Conservation (phyloP, 257 asterid genomes). For the Echites panduratus region DNA sequence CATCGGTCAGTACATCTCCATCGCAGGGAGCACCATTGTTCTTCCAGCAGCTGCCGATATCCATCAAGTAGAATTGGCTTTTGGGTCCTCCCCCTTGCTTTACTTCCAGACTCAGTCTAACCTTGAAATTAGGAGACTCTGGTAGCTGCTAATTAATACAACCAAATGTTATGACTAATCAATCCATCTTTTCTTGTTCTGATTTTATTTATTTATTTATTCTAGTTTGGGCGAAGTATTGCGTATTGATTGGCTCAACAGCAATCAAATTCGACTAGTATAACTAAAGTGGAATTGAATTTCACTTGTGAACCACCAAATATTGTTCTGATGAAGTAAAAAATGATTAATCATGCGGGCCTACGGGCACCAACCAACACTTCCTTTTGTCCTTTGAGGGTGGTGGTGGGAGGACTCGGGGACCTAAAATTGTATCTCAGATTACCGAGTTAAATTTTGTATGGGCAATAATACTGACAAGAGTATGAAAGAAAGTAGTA, state of each 20-base stretch:
- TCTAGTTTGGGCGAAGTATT: too few species aligned
- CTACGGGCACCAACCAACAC: neutral
- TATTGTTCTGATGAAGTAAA: too few species aligned
- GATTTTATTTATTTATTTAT: too few species aligned
- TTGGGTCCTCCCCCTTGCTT: constrained; percentile 58
- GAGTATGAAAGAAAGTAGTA: neutral
- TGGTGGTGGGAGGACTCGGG: neutral
- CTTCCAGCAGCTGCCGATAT: constrained; percentile 79
- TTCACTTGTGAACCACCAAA: constrained; percentile 26
- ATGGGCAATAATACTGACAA: too few species aligned
- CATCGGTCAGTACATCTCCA: constrained; percentile 51
- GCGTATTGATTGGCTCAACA: too few species aligned
- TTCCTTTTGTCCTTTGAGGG: neutral
- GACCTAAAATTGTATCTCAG: neutral
- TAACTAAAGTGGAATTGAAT: constrained; percentile 1
- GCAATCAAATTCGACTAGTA: too few species aligned
- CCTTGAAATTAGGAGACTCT: constrained; percentile 63
- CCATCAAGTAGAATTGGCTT: constrained; percentile 67
- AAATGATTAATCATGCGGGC: neutral
- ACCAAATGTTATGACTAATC: neutral
- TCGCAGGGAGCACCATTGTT: constrained; percentile 56
- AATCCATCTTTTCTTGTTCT: too few species aligned
- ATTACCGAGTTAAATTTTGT: neutral
- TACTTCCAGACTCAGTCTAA: constrained; percentile 39
- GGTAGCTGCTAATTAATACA: constrained; percentile 41